Evolutionary conservation across 106 monocot species (phyloP), one percentile per base, ranked within the genome.

Genomic region (Phalaenopsis aphrodite): DNA sequence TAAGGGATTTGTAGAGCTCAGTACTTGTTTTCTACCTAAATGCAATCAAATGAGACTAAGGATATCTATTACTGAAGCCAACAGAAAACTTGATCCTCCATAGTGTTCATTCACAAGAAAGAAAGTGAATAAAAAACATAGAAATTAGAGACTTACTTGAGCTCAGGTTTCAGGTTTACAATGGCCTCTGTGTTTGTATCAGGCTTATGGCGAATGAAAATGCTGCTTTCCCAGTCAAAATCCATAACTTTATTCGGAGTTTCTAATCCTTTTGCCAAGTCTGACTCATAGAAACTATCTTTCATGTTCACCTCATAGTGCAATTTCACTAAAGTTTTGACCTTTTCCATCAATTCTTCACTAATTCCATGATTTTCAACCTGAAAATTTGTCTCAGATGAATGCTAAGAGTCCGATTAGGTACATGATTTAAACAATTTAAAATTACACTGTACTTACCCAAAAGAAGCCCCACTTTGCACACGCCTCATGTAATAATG

Each of bases 321-420:
- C 52, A 19, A 41, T 69, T 84, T 88, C 83, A 84, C 85, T 30
- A 87, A 72, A 4, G 19, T 76, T 67, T 79, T 89, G 17, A 89
- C 74, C 77, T 82, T 77, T 11, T 83, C 78, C 84, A 87, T 83
- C 47, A 91, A 72, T 2, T 67, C 79, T 36, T 85, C 72, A 2
- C 83, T 81, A 42, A 91, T 72, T 8, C 87, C 91, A 83, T 91
- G 91, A 78, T 84, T 89, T 79, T 89, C 87, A 11, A 89, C 74
- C 91, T 91, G 66, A 67, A 10, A 85, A 41, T 30, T 3, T n/a
- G 42, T 65, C 36, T n/a, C 16, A 24, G 7, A 24, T 42, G 75
- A n/a, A 15, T 39, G 72, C 24, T 68, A 43, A 21, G 8, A 52
- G 42, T 10, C 2, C 11, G 30, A 30, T 30, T 30, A 30, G 0